Evolutionary conservation across 805 yeast species (phyloP), one percentile per base, ranked within the genome.

Genomic region (Wickerhamomyces xylosicus): DNA sequence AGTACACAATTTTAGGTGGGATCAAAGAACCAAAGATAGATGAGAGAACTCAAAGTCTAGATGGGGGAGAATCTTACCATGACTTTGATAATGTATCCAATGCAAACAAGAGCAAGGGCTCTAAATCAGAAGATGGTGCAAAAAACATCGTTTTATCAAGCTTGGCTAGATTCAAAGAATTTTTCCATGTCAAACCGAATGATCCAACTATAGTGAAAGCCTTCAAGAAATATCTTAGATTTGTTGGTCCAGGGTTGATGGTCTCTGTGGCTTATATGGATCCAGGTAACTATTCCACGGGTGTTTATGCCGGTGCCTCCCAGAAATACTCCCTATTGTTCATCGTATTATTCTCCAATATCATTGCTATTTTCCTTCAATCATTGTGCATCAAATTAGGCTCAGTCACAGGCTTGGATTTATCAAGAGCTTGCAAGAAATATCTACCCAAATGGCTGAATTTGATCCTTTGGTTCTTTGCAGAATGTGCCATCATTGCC

Each of bases 181-280:
- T 41, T n/a, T 39, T 52, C 39, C 32, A 37, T 16, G 32, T 44
- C 11, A 47, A 51, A 28, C 37, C 43, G 11, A 38, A 42, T 1
- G 58, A 54, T 29, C n/a, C 38, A 9, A 36, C 37, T 3, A 11
- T 41, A 1, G 41, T 46, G 15, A 42, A 49, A 38, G 56, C 59
- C 3, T 37, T 74, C 19, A 54, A 59, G 42, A 84, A 82, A 58
- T 77, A 82, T 48, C 55, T 72, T 37, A 67, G 70, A 37, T 87
- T 87, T 56, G 65, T 86, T 16, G 95, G 95, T 0, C 95, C 95
- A 0, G 95, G 95, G 0, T 67, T 87, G 32, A 71, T 86, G 75
- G 86, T 87, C 19, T 72, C 87, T 22, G 95, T 89, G 39, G 92
- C 95, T 2, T 89, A 87, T 53, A 83, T 87, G 69, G 97, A 87